Conservation (phyloP, 1,284 basidiomycete species). For the Boletus smithii region DNA sequence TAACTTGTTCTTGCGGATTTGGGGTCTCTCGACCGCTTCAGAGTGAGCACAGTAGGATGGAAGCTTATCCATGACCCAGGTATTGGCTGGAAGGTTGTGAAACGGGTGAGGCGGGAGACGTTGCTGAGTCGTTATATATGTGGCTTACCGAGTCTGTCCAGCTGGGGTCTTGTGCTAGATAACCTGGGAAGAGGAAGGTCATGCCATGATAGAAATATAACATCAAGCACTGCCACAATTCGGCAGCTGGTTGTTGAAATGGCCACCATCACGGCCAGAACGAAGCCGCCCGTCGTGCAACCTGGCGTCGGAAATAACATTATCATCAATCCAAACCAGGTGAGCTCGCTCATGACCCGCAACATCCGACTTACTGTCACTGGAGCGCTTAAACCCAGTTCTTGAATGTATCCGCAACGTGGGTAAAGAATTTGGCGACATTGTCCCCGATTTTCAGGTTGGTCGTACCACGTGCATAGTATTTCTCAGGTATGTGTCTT, state of each 20-base stretch:
- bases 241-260: constrained; percentile 21
- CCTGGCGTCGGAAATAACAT: constrained; percentile 73
- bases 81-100: neutral
- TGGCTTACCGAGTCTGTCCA: constrained; percentile 1
- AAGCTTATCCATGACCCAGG: constrained; percentile 29
- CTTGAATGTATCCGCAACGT: constrained; percentile 84
- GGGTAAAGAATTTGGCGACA: constrained; percentile 93
- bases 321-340: constrained; percentile 52
- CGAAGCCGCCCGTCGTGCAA: constrained; percentile 62
- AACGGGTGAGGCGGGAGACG: neutral
- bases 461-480: constrained; percentile 92
- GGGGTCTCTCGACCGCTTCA: constrained; percentile 8
- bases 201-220: neutral
- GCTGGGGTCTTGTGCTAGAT: neutral
- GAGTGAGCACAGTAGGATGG: constrained; percentile 19
- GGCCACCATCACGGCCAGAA: constrained; percentile 12
- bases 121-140: constrained; percentile 3
- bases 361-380: neutral
- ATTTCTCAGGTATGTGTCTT: constrained; percentile 69
- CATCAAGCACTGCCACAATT: constrained; percentile 13
- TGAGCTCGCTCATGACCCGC: constrained; percentile 1
- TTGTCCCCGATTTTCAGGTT: constrained; percentile 93
- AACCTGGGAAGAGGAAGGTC: neutral
- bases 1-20: constrained; percentile 11
- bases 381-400: constrained; percentile 83